Conservation (phyloP, 1,284 basidiomycete species). For the Filobasidium uniguttulatum region DNA sequence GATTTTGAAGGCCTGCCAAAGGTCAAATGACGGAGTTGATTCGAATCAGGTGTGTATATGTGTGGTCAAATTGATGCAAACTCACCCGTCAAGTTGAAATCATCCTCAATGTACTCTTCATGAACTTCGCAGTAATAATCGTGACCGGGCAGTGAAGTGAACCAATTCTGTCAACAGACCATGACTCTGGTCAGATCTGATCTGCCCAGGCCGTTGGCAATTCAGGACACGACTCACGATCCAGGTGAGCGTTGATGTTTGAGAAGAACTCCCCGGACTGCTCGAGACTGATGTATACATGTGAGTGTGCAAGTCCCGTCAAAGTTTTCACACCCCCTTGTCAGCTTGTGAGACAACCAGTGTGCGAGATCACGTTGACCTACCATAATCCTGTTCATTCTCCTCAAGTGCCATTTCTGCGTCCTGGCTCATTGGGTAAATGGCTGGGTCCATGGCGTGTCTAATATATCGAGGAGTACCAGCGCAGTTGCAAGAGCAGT, state of each 20-base stretch:
- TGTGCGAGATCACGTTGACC: no score
- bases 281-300: constrained; percentile 26
- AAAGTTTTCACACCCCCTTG: neutral
- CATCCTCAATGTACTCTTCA: constrained; percentile 99
- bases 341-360: no score
- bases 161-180: constrained; percentile 51
- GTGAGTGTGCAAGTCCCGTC: neutral
- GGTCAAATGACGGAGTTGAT: neutral
- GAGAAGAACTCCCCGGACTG: constrained; percentile 33
- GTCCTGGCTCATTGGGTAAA: neutral
- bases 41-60: neutral
- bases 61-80: neutral
- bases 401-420: neutral
- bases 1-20: constrained; percentile 59
- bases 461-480: no score
- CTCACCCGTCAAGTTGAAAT: constrained; percentile 80
- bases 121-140: constrained; percentile 98
- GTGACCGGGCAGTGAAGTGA: constrained; percentile 93
- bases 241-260: constrained; percentile 38
- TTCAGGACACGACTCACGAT: constrained; percentile 37
- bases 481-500: no score
- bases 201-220: neutral
- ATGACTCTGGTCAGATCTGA: neutral
- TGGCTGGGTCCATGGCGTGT: neutral
- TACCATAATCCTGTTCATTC: constrained; percentile 11